These are phyloP conservation scores for Colletotrichum destructivum DNA, from an alignment of 2,329 filamentous ascomycete genomes.

Conservation along the genomic window DNA sequence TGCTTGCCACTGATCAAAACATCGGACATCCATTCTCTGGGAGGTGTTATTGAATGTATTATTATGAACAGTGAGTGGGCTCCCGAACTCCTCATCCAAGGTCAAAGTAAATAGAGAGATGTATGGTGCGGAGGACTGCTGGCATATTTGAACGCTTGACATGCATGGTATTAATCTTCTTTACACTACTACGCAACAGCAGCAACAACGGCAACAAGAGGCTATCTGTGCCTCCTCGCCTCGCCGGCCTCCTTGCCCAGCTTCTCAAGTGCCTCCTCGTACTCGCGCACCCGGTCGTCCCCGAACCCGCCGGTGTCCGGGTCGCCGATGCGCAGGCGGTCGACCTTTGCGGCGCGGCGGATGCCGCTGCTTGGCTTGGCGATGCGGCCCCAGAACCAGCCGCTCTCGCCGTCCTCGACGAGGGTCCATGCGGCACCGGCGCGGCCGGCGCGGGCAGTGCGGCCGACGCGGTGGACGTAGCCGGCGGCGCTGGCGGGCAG, in stretches of 20 bases:
- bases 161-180: slow-evolving; percentile 7
- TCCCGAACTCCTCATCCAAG: no score
- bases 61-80: no score
- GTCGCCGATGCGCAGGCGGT: slow-evolving; percentile 60
- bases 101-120: no score
- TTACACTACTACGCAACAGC: neutral
- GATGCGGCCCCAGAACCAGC: slow-evolving; percentile 94
- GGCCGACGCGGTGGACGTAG: slow-evolving; percentile 93
- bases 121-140: no score
- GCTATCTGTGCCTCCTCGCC: slow-evolving; percentile 42
- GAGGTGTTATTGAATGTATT: no score
- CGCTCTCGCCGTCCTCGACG: slow-evolving; percentile 84
- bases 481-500: slow-evolving; percentile 84
- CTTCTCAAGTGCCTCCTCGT: slow-evolving; percentile 72
- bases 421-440: slow-evolving; percentile 88
- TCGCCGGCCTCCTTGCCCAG: slow-evolving; percentile 74
- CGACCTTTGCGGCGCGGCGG: slow-evolving; percentile 61
- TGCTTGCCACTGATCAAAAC: no score
- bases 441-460: slow-evolving; percentile 87
- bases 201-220: neutral
- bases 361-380: slow-evolving; percentile 68
- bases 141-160: neutral
- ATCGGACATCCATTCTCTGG: no score
- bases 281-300: slow-evolving; percentile 62
- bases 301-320: slow-evolving; percentile 57